Base-by-base conservation (phyloP, 1,284 basidiomycete species). In the Pseudozyma sp. region DNA sequence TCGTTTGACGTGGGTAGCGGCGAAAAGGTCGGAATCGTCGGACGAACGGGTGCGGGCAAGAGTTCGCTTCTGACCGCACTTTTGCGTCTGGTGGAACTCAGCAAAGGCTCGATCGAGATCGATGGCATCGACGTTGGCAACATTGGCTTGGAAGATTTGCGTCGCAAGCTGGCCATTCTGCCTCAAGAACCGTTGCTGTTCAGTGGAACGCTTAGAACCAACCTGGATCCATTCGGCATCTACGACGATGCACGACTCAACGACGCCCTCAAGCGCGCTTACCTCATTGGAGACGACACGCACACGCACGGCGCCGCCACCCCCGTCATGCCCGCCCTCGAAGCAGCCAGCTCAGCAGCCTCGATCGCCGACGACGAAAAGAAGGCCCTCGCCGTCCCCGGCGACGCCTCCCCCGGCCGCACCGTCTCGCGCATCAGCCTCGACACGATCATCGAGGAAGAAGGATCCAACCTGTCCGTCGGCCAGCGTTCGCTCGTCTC, bases 1-100 rank as follows among this genome's bases (percentile, higher is more conserved):
- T 81, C 79, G 5, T 70, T 87, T 44, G 49, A 81, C 17, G 80
- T 89, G 19, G 79, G 81, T 0, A 85, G 82, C 0, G 85, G 86
- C 11, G 87, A 89, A 78, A 88, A 88, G 84, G 86, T 88, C 24
- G 88, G 87, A 43, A 86, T 88, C 37, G 87, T 88, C 14, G 87
- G 87, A 13, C 75, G 79, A 19, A 85, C 86, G 1, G 87, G 87
- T 16, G 80, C 85, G 75, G 91, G 91, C 45, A 92, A 92, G 85
- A 90, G 89, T 54, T 92, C 92, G 1, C 84, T 94, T 11, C 86
- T 94, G 35, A 89, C 89, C 51, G 85, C 87, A 1, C 86, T 94
- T 17, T 90, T 94, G 84, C 89, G 92, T 30, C 89, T 90, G 46
- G 88, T 91, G 37, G 90, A 92, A 81, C 83, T 91, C 7, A 85